A percentile compares a stretch with the other conserved stretches of the same genome.
Conservation (phyloP, 257 asterid genomes). For the Solanum boliviense region DNA sequence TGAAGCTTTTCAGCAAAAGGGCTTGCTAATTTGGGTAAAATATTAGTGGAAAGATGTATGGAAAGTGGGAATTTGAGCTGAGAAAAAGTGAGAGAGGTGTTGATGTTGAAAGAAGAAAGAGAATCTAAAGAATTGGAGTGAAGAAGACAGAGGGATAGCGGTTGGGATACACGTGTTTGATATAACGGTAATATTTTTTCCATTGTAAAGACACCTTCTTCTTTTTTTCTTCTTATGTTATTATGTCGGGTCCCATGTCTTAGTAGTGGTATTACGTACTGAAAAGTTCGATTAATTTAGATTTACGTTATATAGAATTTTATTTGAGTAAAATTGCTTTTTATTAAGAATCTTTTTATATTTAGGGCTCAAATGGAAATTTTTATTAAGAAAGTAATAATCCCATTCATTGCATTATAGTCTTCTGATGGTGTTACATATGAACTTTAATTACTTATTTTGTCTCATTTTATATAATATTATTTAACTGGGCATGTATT, state of each 20-base stretch:
- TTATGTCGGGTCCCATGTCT: not conserved
- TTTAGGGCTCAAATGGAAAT: no score
- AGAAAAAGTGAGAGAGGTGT: not conserved
- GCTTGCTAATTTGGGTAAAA: not conserved
- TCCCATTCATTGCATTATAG: no score
- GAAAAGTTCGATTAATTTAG: fast-evolving
- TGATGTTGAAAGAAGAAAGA: slow-evolving; percentile 9
- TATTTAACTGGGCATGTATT: no score
- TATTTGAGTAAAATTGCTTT: fast-evolving
- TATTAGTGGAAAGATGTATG: not conserved
- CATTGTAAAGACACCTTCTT: not conserved
- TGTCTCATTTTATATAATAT: no score
- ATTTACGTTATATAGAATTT: no score
- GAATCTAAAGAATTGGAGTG: slow-evolving; percentile 35
- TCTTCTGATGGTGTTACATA: no score
- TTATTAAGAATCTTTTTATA: fast-evolving
- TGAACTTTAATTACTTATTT: no score
- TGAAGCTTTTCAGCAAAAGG: not conserved
- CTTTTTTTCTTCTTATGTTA: not conserved
- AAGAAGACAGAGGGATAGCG: slow-evolving; percentile 28
- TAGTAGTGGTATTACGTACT: not conserved
- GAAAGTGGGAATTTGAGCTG: not conserved
- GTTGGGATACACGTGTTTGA: slow-evolving; percentile 26
- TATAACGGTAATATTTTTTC: slow-evolving; percentile 49
- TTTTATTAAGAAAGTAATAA: not conserved